A percentile compares a stretch with the other conserved stretches of the same genome.
phyloP scores from a whole-genome alignment of 106 monocot species.

The Allium fistulosum region DNA sequence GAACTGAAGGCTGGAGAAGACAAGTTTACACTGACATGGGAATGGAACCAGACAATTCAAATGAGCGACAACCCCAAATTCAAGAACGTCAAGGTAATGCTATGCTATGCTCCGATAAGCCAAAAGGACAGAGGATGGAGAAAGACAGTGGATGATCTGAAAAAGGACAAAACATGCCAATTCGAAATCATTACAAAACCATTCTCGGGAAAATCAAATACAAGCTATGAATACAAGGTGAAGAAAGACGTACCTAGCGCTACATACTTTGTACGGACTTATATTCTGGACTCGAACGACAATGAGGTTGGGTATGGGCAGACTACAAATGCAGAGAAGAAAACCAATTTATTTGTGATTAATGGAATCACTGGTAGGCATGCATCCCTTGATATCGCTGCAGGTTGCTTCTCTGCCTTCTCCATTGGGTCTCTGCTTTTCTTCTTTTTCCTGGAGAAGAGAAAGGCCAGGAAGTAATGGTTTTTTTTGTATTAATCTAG shows the following conservation, averaged over 20 bases:
- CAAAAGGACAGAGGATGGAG: slow-evolving; percentile 81
- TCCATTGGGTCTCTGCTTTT: slow-evolving; percentile 19
- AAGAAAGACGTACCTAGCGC: slow-evolving; percentile 36
- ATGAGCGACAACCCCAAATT: slow-evolving; percentile 26
- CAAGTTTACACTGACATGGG: slow-evolving; percentile 54
- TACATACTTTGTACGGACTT: slow-evolving; percentile 50
- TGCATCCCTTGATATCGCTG: slow-evolving; percentile 36
- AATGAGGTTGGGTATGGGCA: slow-evolving; percentile 35
- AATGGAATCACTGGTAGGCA: slow-evolving; percentile 24
- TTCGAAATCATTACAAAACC: slow-evolving; percentile 29
- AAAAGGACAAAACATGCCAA: slow-evolving; percentile 87
- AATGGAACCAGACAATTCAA: slow-evolving; percentile 22
- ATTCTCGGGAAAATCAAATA: not conserved
- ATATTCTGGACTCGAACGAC: slow-evolving; percentile 26
- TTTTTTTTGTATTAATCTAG: not conserved
- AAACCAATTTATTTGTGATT: slow-evolving; percentile 22
- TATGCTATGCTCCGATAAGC: slow-evolving; percentile 83
- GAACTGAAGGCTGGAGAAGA: slow-evolving; percentile 60
- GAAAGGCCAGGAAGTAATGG: slow-evolving; percentile 11
- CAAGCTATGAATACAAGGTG: slow-evolving; percentile 17
- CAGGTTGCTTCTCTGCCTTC: slow-evolving; percentile 49
- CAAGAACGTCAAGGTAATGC: slow-evolving; percentile 51
- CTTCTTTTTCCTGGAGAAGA: slow-evolving; percentile 38
- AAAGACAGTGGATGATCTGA: slow-evolving; percentile 48
- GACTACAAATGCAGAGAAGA: slow-evolving; percentile 27